Conservation (phyloP, 2,329 filamentous ascomycete species). For the Curvularia hawaiiensis region DNA sequence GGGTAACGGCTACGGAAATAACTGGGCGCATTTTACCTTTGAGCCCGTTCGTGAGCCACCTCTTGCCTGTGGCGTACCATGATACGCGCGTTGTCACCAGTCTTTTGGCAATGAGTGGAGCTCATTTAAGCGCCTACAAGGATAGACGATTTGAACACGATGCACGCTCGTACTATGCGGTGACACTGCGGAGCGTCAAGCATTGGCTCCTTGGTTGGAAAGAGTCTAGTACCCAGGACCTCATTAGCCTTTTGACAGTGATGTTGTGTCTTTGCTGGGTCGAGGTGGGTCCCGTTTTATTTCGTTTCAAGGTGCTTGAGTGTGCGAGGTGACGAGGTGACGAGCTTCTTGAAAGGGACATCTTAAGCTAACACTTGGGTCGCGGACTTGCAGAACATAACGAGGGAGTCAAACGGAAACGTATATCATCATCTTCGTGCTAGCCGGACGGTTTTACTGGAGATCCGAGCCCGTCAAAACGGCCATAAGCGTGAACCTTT, state of each 20-base stretch:
- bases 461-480: not conserved
- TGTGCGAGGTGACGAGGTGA: too few species aligned
- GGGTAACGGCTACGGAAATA: conserved; percentile 3
- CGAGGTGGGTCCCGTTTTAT: not conserved
- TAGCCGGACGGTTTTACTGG: conserved; percentile 4
- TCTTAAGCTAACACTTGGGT: not conserved
- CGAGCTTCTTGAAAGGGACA: not conserved
- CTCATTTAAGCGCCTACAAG: conserved; percentile 1
- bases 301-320: not conserved
- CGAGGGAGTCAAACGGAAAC: conserved; percentile 1
- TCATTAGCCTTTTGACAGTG: conserved; percentile 3
- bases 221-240: not conserved
- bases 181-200: conserved; percentile 8
- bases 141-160: conserved; percentile 5
- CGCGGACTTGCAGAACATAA: not conserved
- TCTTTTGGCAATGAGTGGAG: conserved; percentile 8
- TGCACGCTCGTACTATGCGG: conserved; percentile 8
- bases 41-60: conserved; percentile 6
- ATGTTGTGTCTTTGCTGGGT: conserved; percentile 6
- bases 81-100: conserved; percentile 3
- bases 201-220: conserved; percentile 6
- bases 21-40: not conserved
- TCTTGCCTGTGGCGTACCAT: conserved; percentile 9
- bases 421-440: conserved; percentile 7
- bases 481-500: not conserved